A percentile compares a stretch with the other conserved stretches of the same genome.
Conservation (phyloP, 2,329 filamentous ascomycete genomes). For the Botrytis cinerea region DNA sequence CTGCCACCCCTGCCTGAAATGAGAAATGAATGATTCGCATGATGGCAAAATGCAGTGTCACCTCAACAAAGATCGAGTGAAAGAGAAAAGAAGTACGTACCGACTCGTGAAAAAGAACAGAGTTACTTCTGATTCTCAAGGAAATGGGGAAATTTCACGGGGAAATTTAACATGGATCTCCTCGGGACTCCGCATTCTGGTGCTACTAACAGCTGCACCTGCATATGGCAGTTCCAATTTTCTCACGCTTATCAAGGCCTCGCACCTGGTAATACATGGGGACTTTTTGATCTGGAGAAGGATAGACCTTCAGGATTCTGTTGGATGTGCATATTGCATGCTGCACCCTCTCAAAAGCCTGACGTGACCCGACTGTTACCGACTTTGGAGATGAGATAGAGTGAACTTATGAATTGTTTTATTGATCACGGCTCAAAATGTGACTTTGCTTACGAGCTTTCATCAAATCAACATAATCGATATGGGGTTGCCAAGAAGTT, state of each 20-base stretch:
- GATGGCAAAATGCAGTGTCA: not conserved
- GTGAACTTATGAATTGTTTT: not conserved
- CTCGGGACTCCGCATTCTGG: slow-evolving; percentile 23
- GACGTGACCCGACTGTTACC: slow-evolving; percentile 22
- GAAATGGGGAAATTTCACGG: slow-evolving; percentile 1
- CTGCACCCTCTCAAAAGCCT: slow-evolving; percentile 16
- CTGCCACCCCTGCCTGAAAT: not conserved
- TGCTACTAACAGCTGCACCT: slow-evolving; percentile 23
- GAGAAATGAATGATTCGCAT: slow-evolving; percentile 5
- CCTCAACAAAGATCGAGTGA: not conserved
- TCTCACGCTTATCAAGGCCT: slow-evolving; percentile 11
- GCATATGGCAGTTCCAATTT: slow-evolving; percentile 24
- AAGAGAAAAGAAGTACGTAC: not conserved
- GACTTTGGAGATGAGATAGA: slow-evolving; percentile 20
- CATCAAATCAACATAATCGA: slow-evolving; percentile 18
- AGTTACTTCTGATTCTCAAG: slow-evolving; percentile 8
- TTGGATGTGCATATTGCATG: slow-evolving; percentile 20
- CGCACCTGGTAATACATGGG: slow-evolving; percentile 16
- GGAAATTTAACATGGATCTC: not conserved
- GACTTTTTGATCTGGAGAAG: slow-evolving; percentile 14
- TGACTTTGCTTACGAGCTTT: slow-evolving; percentile 17
- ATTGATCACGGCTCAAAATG: slow-evolving; percentile 19
- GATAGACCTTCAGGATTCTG: slow-evolving; percentile 8
- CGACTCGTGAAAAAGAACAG: not conserved
- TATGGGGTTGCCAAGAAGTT: slow-evolving; percentile 18